Evolutionary conservation across 179 eudicot species (phyloP), one percentile per base, ranked within the genome.

Genomic region (Carnegiea gigantea): DNA sequence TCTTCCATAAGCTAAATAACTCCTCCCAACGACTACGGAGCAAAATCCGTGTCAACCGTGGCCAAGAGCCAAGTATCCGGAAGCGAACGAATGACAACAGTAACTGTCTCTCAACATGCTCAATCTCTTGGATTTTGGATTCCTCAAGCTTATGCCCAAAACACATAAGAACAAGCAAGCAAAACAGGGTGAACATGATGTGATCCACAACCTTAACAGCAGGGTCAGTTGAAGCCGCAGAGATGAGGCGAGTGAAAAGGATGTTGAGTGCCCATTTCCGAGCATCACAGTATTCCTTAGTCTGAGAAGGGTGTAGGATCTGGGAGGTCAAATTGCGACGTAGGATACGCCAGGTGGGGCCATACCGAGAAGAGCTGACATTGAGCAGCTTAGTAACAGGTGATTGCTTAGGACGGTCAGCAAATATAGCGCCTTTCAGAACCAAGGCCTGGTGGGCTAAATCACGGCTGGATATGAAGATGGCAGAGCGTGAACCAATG

Each of bases 101-200:
- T 0, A 68, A 7, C 23, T 57, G 43, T 9, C 13, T 62, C 11
- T 68, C 70, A 49, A 26, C 73, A 14, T 46, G 14, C 12, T 70
- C 80, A 33, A 79, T 79, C 38, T 71, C 68, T 30, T 18, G 33
- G 76, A 68, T 68, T 30, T 68, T 68, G 18, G 73, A 68, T 68
- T 68, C 73, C 73, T 68, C 73, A 15, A 68, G 40, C 43, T 68
- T 28, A 68, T 12, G 14, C 21, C 73, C 73, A 6, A 68, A 68
- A 13, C 73, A 68, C 73, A 68, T 68, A 68, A 68, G 21, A 68
- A 68, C 43, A 40, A 68, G 43, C 73, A 68, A 68, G 43, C 43
- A 26, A 30, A 68, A 68, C 43, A 68, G 26, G 26, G 43, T 30
- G 24, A 26, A 68, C 73, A 24, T 36, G 21, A 68, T 10, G 26